Evolutionary conservation across 2,329 filamentous ascomycete genomes (phyloP).

Genomic region (Zasmidium citrigriseum): DNA sequence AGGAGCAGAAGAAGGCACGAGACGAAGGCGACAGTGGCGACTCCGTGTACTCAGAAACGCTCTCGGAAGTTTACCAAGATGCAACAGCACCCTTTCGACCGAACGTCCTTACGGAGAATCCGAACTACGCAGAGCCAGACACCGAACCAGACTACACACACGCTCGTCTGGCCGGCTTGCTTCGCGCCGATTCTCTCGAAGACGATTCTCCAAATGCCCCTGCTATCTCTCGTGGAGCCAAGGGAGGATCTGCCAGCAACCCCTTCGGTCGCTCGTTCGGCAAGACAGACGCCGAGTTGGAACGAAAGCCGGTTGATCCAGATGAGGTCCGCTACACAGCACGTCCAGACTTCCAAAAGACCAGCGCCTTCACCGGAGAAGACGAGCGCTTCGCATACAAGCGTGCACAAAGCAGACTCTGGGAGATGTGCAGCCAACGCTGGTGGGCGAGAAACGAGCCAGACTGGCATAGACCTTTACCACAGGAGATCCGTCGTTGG

Average conservation of each 20-base stretch:
- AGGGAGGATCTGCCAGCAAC: slow-evolving; percentile 33
- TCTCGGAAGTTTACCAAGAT: slow-evolving; percentile 77
- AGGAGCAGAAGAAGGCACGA: slow-evolving; percentile 36
- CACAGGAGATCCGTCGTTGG: slow-evolving; percentile 66
- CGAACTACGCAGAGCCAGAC: slow-evolving; percentile 36
- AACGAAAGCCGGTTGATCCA: slow-evolving; percentile 35
- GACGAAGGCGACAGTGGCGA: slow-evolving; percentile 41
- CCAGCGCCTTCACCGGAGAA: slow-evolving; percentile 72
- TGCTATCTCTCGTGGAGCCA: slow-evolving; percentile 18
- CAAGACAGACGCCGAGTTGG: slow-evolving; percentile 34
- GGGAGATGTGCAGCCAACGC: slow-evolving; percentile 73
- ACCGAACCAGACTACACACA: slow-evolving; percentile 39
- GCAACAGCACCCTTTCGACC: slow-evolving; percentile 74
- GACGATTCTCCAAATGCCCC: slow-evolving; percentile 45
- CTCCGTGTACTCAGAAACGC: slow-evolving; percentile 64
- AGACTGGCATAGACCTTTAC: slow-evolving; percentile 70
- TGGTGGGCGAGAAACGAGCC: slow-evolving; percentile 68
- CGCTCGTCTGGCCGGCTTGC: slow-evolving; percentile 37
- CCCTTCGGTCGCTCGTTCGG: slow-evolving; percentile 35
- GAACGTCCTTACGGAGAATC: slow-evolving; percentile 68
- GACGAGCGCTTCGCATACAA: slow-evolving; percentile 83
- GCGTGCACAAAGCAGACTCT: slow-evolving; percentile 72
- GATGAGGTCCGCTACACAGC: slow-evolving; percentile 29
- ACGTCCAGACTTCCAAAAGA: slow-evolving; percentile 64
- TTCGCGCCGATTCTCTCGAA: slow-evolving; percentile 49